Percentiles rank a stretch among this genome's conserved stretches.
Conservation (phyloP, 192 early-diverging fungal species). For the Coemansia guatemalensis region DNA sequence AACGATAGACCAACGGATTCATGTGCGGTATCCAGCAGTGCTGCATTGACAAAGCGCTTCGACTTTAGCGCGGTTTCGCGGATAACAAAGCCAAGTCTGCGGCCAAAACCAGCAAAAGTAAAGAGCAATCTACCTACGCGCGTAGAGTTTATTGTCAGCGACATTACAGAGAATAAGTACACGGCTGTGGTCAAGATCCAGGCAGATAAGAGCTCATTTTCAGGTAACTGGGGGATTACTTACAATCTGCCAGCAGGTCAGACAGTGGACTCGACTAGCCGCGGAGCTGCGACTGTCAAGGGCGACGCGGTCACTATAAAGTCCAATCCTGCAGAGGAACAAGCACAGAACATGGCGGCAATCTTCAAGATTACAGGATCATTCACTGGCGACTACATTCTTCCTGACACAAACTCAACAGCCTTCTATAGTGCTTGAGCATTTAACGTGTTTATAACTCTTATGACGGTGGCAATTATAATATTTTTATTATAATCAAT, state of each 20-base stretch:
- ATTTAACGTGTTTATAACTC: background rate
- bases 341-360: slow-evolving; percentile 43
- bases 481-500: background rate
- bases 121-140: slow-evolving; percentile 43
- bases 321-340: slow-evolving; percentile 29
- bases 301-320: slow-evolving; percentile 37
- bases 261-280: slow-evolving; percentile 42
- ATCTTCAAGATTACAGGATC: slow-evolving; percentile 43
- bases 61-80: slow-evolving; percentile 24
- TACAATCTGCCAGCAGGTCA: slow-evolving; percentile 41
- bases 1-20: slow-evolving; percentile 44
- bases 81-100: slow-evolving; percentile 32
- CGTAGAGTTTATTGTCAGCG: slow-evolving; percentile 42
- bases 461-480: background rate
- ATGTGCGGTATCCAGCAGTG: slow-evolving; percentile 29
- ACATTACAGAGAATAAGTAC: slow-evolving; percentile 37
- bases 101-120: slow-evolving; percentile 35
- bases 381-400: slow-evolving; percentile 26
- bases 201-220: slow-evolving; percentile 38
- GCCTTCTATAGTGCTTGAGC: slow-evolving; percentile 21
- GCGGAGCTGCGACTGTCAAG: slow-evolving; percentile 24
- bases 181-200: slow-evolving; percentile 48
- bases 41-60: slow-evolving; percentile 30
- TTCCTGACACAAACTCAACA: slow-evolving; percentile 34
- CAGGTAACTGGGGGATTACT: slow-evolving; percentile 47